These are phyloP conservation scores for Heterobasidion parviporum DNA, from an alignment of 1,284 basidiomycete species.

Conservation along the genomic window DNA sequence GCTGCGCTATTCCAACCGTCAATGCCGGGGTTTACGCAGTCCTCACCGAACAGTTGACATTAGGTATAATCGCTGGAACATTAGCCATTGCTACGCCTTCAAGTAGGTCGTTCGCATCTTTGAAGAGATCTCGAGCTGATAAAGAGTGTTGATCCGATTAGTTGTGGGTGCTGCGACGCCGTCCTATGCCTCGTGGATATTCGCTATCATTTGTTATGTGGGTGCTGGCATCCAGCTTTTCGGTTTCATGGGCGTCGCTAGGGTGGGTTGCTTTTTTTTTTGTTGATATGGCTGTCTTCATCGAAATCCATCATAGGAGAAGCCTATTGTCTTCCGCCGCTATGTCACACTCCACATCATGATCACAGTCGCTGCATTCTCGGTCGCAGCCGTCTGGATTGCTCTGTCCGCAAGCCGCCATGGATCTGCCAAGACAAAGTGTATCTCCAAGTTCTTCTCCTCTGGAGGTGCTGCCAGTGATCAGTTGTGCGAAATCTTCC, in stretches of 20 bases:
- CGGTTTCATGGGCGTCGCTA: conserved; percentile 76
- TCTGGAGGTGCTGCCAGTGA: conserved; percentile 36
- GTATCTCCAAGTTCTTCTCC: conserved; percentile 54
- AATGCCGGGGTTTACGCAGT: conserved; percentile 85
- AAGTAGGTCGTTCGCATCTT: conserved; percentile 39
- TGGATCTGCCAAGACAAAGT: conserved; percentile 56
- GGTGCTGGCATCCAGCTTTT: conserved; percentile 67
- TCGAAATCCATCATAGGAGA: conserved; percentile 47
- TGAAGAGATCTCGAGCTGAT: neutral
- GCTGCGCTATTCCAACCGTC: conserved; percentile 78
- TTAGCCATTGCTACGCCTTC: conserved; percentile 73
- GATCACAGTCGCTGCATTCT: conserved; percentile 52
- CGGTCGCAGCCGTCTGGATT: conserved; percentile 74
- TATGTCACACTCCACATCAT: conserved; percentile 69
- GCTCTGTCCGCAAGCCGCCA: conserved; percentile 73
- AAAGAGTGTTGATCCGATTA: conserved; percentile 21
- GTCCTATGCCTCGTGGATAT: conserved; percentile 62
- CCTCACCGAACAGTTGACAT: conserved; percentile 65
- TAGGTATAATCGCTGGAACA: conserved; percentile 67
- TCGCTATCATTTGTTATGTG: conserved; percentile 70
- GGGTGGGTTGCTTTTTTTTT: conserved; percentile 35
- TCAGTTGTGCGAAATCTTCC: conserved; percentile 77
- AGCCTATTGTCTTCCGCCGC: conserved; percentile 62
- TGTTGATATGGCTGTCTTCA: neutral
- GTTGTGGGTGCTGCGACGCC: conserved; percentile 83